Conservation (phyloP, 495 filamentous ascomycete species). For the Lasiosphaeriaceae sp. region DNA sequence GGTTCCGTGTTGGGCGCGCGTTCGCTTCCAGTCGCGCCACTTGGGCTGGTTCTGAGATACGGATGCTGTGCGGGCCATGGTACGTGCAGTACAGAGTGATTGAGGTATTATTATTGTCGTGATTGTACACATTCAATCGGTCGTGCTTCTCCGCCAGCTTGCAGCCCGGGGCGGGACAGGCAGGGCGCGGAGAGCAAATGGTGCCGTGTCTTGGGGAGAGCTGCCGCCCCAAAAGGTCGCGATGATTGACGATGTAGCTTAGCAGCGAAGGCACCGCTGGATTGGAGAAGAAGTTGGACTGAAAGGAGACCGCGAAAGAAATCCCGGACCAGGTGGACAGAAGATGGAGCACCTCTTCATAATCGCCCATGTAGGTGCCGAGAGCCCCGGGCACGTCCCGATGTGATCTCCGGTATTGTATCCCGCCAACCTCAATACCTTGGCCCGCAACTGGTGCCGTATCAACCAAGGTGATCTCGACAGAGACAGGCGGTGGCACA, state of each 20-base stretch:
- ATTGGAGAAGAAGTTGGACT: slow-evolving; percentile 16
- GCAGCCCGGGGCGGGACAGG: slow-evolving; percentile 22
- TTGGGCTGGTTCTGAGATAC: slow-evolving; percentile 8
- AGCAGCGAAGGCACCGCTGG: slow-evolving; percentile 15
- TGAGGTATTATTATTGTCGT: too few species aligned
- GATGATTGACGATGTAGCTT: slow-evolving; percentile 12
- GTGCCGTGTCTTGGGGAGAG: slow-evolving; percentile 26
- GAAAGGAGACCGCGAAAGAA: slow-evolving; percentile 7
- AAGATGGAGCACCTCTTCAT: slow-evolving; percentile 13
- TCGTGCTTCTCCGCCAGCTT: slow-evolving; percentile 16
- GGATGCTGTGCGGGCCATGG: slow-evolving; percentile 13
- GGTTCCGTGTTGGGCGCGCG: slow-evolving; percentile 20
- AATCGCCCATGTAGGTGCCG: slow-evolving; percentile 7
- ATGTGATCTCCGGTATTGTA: slow-evolving; percentile 25
- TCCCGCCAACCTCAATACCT: slow-evolving; percentile 10
- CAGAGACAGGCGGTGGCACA: slow-evolving; percentile 12
- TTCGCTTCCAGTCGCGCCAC: slow-evolving; percentile 25
- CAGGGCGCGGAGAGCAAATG: slow-evolving; percentile 20
- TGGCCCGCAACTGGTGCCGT: slow-evolving; percentile 20
- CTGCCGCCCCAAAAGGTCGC: slow-evolving; percentile 14
- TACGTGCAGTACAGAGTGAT: slow-evolving; percentile 16
- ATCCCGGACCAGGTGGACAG: slow-evolving; percentile 19
- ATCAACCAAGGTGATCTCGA: slow-evolving; percentile 27
- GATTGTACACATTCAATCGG: slow-evolving; percentile 17
- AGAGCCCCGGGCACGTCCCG: slow-evolving; percentile 10